Evolutionary conservation across 768 basidiomycete genomes (phyloP).

Genomic region (Rhodotorula toruloides): DNA sequence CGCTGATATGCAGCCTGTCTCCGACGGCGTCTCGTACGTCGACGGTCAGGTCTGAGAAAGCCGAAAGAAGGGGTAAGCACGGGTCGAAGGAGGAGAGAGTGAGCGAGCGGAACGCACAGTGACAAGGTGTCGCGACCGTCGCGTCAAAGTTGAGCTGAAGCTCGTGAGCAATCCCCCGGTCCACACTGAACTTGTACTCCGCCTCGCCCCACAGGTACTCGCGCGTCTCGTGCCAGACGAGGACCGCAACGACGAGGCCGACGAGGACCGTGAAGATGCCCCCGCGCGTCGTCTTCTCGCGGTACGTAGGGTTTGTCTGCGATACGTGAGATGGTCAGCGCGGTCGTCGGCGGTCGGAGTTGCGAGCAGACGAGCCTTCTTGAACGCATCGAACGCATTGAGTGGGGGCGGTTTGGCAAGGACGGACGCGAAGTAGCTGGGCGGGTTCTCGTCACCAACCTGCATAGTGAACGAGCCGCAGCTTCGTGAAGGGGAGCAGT

Average conservation of each 20-base stretch:
- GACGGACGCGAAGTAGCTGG: conserved; percentile 20
- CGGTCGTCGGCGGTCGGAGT: not conserved
- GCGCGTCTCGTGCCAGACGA: conserved; percentile 79
- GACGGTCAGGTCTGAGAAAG: conserved; percentile 65
- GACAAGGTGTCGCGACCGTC: conserved; percentile 86
- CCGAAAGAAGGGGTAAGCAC: conserved; percentile 3
- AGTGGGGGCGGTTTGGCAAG: conserved; percentile 45
- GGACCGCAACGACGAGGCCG: conserved; percentile 58
- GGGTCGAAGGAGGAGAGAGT: not conserved
- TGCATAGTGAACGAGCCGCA: no score
- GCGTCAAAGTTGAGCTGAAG: conserved; percentile 88
- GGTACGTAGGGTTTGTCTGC: conserved; percentile 76
- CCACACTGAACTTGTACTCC: conserved; percentile 81
- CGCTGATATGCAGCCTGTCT: conserved; percentile 77
- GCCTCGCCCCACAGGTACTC: conserved; percentile 94
- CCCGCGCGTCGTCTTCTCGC: conserved; percentile 67
- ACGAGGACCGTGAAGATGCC: conserved; percentile 76
- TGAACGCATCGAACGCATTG: conserved; percentile 73
- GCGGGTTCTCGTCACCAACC: no score
- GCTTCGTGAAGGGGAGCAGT: no score
- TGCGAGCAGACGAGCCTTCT: conserved; percentile 6
- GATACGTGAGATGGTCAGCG: conserved; percentile 47
- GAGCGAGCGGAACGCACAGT: conserved; percentile 57
- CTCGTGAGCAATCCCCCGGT: conserved; percentile 57
- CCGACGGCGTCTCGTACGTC: conserved; percentile 91